Percentiles rank a stretch among this genome's conserved stretches.
These are phyloP conservation scores for Aspergillus ellipticus DNA, from an alignment of 495 filamentous ascomycete species.

Conservation along the genomic window DNA sequence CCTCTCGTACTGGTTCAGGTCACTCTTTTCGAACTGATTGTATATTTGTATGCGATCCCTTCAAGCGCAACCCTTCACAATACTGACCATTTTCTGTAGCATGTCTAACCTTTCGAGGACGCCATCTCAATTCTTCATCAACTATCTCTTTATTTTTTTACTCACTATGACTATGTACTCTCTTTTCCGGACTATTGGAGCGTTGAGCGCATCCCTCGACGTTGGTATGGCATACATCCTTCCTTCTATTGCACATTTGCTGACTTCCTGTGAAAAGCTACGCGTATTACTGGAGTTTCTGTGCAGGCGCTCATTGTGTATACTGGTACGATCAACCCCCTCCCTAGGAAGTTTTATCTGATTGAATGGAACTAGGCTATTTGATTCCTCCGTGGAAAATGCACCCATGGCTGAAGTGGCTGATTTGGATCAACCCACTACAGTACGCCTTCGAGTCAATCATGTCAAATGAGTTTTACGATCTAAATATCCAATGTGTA, in stretches of 20 bases:
- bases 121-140: conserved; percentile 82
- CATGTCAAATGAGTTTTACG: conserved; percentile 58
- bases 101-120: conserved; percentile 60
- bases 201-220: conserved; percentile 60
- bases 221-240: conserved; percentile 28
- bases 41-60: conserved; percentile 57
- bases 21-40: conserved; percentile 65
- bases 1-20: conserved; percentile 70
- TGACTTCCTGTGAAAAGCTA: conserved; percentile 40
- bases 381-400: conserved; percentile 69
- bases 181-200: conserved; percentile 72
- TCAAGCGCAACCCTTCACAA: not conserved
- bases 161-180: conserved; percentile 75
- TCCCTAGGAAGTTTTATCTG: not conserved
- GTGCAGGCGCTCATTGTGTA: conserved; percentile 70
- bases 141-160: conserved; percentile 54
- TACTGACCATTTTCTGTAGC: conserved; percentile 27
- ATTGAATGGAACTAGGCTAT: conserved; percentile 50
- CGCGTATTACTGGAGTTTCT: conserved; percentile 58
- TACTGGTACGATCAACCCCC: conserved; percentile 39
- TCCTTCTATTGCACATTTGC: not conserved
- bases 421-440: conserved; percentile 72
- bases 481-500: conserved; percentile 45
- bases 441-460: conserved; percentile 69
- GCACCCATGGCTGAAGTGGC: conserved; percentile 79